These are phyloP conservation scores for Diplodia seriata DNA, from an alignment of 2,329 filamentous ascomycete genomes.

Conservation along the genomic window DNA sequence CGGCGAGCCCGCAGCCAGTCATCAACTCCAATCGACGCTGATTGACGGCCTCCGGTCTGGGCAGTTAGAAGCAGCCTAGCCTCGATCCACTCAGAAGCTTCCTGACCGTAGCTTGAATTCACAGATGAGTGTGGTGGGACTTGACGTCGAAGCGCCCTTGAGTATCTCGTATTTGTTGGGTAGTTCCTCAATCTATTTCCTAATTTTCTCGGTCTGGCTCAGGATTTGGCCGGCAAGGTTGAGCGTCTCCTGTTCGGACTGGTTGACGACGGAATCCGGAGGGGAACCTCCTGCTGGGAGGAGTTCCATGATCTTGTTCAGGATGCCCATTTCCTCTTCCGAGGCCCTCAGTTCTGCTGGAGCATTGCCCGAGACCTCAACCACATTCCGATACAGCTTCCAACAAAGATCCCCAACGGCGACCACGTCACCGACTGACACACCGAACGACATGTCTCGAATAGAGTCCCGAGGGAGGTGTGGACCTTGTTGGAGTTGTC, in stretches of 20 bases:
- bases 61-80: too few species aligned
- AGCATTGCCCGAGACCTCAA: neutral
- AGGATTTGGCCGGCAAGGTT: neutral
- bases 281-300: neutral
- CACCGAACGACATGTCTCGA: neutral
- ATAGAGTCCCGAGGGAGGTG: neutral
- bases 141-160: too few species aligned
- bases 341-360: neutral
- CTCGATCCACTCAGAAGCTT: too few species aligned
- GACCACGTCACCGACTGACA: slow-evolving; percentile 3
- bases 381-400: neutral
- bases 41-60: too few species aligned
- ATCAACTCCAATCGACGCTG: too few species aligned
- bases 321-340: neutral
- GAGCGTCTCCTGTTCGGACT: neutral
- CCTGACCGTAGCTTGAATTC: too few species aligned
- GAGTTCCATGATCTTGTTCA: neutral
- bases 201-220: neutral
- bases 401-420: slow-evolving; percentile 8
- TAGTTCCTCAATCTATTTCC: neutral
- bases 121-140: too few species aligned
- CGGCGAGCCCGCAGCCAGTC: too few species aligned
- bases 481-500: neutral
- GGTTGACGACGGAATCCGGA: neutral
- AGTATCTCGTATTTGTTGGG: slow-evolving; percentile 1